Base-by-base conservation (phyloP, 2,329 filamentous ascomycete genomes). In the Hirsutella thompsonii region DNA sequence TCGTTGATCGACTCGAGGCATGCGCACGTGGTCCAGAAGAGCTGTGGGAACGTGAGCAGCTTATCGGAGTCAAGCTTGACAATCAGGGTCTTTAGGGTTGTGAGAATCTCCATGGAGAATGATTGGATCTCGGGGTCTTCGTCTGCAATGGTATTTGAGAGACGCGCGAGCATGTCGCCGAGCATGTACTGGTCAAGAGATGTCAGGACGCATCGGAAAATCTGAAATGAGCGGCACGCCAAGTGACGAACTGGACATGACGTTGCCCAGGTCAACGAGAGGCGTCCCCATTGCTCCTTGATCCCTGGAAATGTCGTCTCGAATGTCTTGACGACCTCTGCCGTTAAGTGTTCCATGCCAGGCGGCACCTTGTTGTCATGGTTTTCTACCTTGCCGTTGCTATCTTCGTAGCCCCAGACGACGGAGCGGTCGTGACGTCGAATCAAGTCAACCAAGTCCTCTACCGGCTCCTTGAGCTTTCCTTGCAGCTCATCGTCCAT, bases 21-120 rank as follows among this genome's bases (percentile, higher is more conserved):
- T 10, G 92, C 92, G 53, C 89, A 95, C 0, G 86, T 94, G 1
- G 90, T 94, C 93, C 93, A 98, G 61, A 98, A 96, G 1, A 98
- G 68, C 54, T 96, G 90, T 2, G 92, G 92, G 49, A 94, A 95
- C n/a, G 80, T 79, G 37, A 94, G 63, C 2, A 98, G 70, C 55
- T 89, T 83, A 30, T 83, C 75, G 0, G 83, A 72, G 18, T 89
- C 81, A 21, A 96, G 67, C 42, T 90, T 92, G 49, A 79, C 75
- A 43, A 98, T 94, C 36, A 98, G 82, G 0, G 88, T 88, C 55
- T 93, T 89, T 39, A 98, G 61, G 0, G 93, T 98, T 0, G 89
- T 95, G 40, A 98, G 63, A 43, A 98, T 96, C 57, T 98, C 93
- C 81, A 96, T 90, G 0, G 92, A 93, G 54, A 98, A 98, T 0